phyloP scores from a whole-genome alignment of 345 rosid species.

The Luvunga scandens region DNA sequence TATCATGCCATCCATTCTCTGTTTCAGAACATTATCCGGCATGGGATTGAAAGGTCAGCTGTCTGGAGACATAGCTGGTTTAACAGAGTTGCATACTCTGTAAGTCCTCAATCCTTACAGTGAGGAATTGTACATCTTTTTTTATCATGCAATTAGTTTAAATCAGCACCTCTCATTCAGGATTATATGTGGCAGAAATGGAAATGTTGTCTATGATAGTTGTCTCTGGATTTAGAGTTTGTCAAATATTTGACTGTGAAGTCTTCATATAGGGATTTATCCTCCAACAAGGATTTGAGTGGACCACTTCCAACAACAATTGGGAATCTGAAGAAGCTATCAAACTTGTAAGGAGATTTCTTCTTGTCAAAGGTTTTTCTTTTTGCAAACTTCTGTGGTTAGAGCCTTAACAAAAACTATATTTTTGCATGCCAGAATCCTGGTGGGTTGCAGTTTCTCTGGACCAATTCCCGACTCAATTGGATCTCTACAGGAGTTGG shows the following conservation, averaged over 20 bases:
- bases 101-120: background rate
- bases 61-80: conserved; percentile 44
- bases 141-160: too few species aligned
- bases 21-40: conserved; percentile 57
- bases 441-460: conserved; percentile 68
- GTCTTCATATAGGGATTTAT: conserved; percentile 63
- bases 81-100: conserved; percentile 50
- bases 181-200: too few species aligned
- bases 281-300: conserved; percentile 50
- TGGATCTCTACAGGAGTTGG: conserved; percentile 53
- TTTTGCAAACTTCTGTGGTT: background rate
- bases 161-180: too few species aligned
- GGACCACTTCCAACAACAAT: conserved; percentile 71
- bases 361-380: conserved; percentile 3
- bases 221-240: too few species aligned
- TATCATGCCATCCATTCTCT: conserved; percentile 7
- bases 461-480: conserved; percentile 70
- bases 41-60: conserved; percentile 57
- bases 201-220: too few species aligned
- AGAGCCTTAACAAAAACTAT: background rate
- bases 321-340: conserved; percentile 53
- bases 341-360: conserved; percentile 54
- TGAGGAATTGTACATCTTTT: too few species aligned
- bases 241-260: conserved; percentile 11
- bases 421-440: conserved; percentile 41